phyloP scores from a whole-genome alignment of 1,139 yeast species.

The Insectozyma bohioensis region DNA sequence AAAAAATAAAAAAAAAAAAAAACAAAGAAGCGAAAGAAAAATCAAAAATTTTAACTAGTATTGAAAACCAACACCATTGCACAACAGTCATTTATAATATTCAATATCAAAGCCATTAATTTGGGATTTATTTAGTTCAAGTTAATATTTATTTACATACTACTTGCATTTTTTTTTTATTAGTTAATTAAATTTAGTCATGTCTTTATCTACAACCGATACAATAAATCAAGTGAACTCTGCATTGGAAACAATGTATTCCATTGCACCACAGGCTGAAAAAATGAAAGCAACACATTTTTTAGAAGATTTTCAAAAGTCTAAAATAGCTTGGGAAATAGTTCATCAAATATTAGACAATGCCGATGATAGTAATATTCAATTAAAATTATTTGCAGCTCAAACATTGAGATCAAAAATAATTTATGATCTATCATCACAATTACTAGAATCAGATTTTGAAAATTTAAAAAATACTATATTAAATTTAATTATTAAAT shows the following conservation, averaged over 20 bases:
- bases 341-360: constrained; percentile 36
- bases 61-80: no score
- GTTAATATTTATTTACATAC: no score
- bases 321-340: constrained; percentile 66
- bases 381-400: constrained; percentile 77
- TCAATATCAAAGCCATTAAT: no score
- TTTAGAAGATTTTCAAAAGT: constrained; percentile 81
- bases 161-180: no score
- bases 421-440: constrained; percentile 76
- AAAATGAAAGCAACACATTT: constrained; percentile 64
- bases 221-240: constrained; percentile 27
- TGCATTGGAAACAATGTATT: constrained; percentile 66
- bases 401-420: constrained; percentile 86
- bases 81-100: no score
- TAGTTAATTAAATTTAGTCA: no score
- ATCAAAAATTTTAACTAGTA: no score
- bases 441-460: constrained; percentile 58
- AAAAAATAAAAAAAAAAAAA: no score
- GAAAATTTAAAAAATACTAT: constrained; percentile 61
- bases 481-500: constrained; percentile 52
- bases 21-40: no score
- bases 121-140: no score
- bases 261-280: constrained; percentile 47
- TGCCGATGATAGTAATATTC: constrained; percentile 29
- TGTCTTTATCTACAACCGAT: no score